Evolutionary conservation across 106 monocot genomes (phyloP), one percentile per base, ranked within the genome.

Genomic region (Triglochin maritima): DNA sequence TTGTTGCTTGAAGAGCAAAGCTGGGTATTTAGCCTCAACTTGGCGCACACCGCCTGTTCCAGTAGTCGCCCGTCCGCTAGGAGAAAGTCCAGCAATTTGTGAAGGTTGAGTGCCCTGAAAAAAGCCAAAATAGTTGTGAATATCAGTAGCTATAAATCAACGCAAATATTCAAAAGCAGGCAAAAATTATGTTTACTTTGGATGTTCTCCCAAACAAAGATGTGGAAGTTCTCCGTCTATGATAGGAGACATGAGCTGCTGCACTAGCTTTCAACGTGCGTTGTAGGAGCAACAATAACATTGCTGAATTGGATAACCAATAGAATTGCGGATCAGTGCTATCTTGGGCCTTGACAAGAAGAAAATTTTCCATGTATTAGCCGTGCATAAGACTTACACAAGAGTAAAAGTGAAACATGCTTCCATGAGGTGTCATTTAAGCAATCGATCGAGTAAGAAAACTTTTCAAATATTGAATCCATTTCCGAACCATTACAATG

Each of bases 221-320:
- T 53, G 81, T 65, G 46, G 90, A 75, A 11, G 83, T 9, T 72
- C 86, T 79, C 53, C 86, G 70, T 56, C 90, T 83, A 12, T 86
- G 83, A 64, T 86, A 82, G 63, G 86, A 84, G 44, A 84, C 46
- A 54, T 78, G 76, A 61, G 81, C 81, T 54, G 86, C 74, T 29
- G 83, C 86, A 71, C 81, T 81, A 62, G 90, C 82, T 74, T 90
- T 90, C 62, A 90, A 41, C 59, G 90, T 90, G 56, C 81, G 71
- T 86, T 90, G 90, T 4, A 90, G 67, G 14, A 90, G 77, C 49
- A 90, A 66, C 16, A 90, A 74, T 49, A 90, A 72, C 12, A 86
- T 86, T 17, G 86, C 81, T 59, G 86, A 79, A 70, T 90, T 90
- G 41, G 90, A 86, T 46, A 90, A 65, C 90, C 90, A 90, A 55